Percentiles rank a stretch among this genome's conserved stretches.
phyloP scores from a whole-genome alignment of 176 grass and related monocot genomes.

The Carex cristatella region DNA sequence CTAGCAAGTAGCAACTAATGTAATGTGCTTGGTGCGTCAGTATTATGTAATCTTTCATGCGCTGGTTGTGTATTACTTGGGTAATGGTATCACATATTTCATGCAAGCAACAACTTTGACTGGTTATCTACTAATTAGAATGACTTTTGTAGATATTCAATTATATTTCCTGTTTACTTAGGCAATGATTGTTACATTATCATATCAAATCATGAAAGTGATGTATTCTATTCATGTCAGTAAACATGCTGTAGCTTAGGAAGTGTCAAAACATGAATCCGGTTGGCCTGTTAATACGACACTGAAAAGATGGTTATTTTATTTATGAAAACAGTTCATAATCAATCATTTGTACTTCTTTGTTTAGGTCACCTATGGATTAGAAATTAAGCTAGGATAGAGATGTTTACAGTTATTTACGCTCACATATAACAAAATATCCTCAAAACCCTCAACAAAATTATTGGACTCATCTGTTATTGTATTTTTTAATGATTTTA shows the following conservation, averaged over 20 bases:
- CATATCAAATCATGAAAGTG: background rate
- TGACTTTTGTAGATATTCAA: background rate
- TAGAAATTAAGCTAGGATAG: background rate
- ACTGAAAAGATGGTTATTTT: background rate
- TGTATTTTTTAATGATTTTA: background rate
- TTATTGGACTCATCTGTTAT: background rate
- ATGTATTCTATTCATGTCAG: background rate
- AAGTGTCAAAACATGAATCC: background rate
- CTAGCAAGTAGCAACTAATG: background rate
- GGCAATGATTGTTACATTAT: background rate
- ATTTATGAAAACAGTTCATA: background rate
- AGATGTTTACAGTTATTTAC: background rate
- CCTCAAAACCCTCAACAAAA: constrained; percentile 10
- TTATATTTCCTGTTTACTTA: background rate
- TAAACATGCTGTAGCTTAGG: background rate
- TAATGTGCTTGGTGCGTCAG: background rate
- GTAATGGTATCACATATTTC: constrained; percentile 34
- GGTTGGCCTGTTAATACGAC: background rate
- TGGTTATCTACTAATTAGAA: background rate
- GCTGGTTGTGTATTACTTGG: constrained; percentile 29
- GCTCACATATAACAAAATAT: background rate
- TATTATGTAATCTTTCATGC: constrained; percentile 14
- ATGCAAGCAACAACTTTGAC: constrained; percentile 33
- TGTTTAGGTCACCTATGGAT: background rate
- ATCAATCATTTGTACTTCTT: constrained; percentile 7